Percentiles rank a stretch among this genome's conserved stretches.
phyloP scores from a whole-genome alignment of 208 protist genomes.

The Trypanosoma conorhini region DNA sequence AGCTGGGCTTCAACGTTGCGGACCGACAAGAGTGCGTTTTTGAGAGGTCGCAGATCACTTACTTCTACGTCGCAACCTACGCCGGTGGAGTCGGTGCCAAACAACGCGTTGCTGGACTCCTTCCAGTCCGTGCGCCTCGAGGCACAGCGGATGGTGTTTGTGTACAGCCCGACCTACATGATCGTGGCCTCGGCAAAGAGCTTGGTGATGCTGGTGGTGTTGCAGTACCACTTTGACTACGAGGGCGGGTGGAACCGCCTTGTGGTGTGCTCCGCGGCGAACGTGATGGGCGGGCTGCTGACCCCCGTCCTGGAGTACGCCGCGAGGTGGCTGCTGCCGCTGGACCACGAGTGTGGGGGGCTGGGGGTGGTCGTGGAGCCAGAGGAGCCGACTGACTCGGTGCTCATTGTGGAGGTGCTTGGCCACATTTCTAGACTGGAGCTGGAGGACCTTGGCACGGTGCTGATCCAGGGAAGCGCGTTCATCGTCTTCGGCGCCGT shows the following conservation, averaged over 20 bases:
- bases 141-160: conserved; percentile 52
- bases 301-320: conserved; percentile 59
- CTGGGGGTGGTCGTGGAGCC: conserved; percentile 29
- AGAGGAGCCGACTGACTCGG: conserved; percentile 49
- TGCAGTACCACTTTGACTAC: conserved; percentile 62
- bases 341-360: conserved; percentile 24
- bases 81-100: conserved; percentile 27
- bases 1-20: not conserved
- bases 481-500: conserved; percentile 61
- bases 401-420: conserved; percentile 60
- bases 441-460: conserved; percentile 53
- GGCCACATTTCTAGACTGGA: conserved; percentile 46
- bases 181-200: conserved; percentile 51
- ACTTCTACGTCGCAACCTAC: not conserved
- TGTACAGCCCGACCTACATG: conserved; percentile 56
- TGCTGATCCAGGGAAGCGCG: conserved; percentile 53
- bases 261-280: conserved; percentile 51
- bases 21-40: not conserved
- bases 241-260: conserved; percentile 57
- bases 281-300: conserved; percentile 53
- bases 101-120: conserved; percentile 39
- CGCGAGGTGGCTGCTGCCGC: conserved; percentile 38
- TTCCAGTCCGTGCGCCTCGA: conserved; percentile 39
- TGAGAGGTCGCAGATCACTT: not conserved
- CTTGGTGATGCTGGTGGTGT: conserved; percentile 50